Evolutionary conservation across 768 basidiomycete genomes (phyloP).

Genomic region (Pisolithus tinctorius): DNA sequence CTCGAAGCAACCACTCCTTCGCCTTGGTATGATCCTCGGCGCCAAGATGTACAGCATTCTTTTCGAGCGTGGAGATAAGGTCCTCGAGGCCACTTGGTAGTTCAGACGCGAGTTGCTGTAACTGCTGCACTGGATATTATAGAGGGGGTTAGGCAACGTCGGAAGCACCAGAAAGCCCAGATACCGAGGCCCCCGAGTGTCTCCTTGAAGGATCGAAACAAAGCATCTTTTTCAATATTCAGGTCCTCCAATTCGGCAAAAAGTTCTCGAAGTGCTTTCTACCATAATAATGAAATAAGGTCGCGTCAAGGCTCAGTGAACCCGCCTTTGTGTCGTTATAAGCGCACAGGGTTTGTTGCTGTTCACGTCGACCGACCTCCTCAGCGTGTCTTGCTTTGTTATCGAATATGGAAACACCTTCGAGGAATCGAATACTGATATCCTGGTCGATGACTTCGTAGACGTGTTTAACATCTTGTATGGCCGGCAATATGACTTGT

Average conservation of each 20-base stretch:
- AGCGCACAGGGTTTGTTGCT: constrained; percentile 34
- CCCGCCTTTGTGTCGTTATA: constrained; percentile 40
- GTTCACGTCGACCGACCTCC: constrained; percentile 34
- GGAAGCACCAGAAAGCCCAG: background rate
- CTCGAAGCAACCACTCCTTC: constrained; percentile 28
- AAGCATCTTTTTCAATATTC: constrained; percentile 38
- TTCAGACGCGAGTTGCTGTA: constrained; percentile 34
- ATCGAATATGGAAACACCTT: constrained; percentile 48
- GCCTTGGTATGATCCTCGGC: constrained; percentile 27
- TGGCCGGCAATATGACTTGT: constrained; percentile 30
- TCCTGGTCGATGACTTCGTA: constrained; percentile 30
- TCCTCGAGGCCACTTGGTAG: constrained; percentile 49
- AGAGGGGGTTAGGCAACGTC: constrained; percentile 5
- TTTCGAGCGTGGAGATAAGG: constrained; percentile 46
- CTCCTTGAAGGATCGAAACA: constrained; percentile 45
- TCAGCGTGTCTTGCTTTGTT: constrained; percentile 51
- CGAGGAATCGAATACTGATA: constrained; percentile 24
- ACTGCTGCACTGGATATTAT: constrained; percentile 36
- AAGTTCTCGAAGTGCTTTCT: constrained; percentile 40
- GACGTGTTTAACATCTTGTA: constrained; percentile 28
- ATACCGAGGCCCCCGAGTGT: constrained; percentile 44
- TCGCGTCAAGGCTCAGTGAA: constrained; percentile 9
- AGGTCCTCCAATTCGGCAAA: constrained; percentile 43
- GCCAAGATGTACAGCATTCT: constrained; percentile 38
- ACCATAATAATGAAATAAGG: constrained; percentile 2